Base-by-base conservation (phyloP, 768 basidiomycete genomes). In the Rhodotorula diobovata region DNA sequence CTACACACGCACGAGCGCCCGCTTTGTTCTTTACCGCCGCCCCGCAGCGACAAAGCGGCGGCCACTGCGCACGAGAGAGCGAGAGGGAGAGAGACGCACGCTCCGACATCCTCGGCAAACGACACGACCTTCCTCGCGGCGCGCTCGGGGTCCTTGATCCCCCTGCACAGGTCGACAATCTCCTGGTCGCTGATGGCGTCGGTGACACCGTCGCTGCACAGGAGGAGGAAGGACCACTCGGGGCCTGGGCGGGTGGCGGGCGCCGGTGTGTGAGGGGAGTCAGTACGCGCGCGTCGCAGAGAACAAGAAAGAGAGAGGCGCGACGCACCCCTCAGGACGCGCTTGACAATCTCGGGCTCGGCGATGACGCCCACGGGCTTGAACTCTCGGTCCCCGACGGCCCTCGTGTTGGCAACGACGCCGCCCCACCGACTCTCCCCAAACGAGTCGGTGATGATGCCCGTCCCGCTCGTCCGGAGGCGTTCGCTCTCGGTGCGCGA, bases 351-450 rank as follows among this genome's bases (percentile, higher is more conserved):
- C 53, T 71, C 75, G 25, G 76, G 77, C 51, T 78, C 77, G 35
- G 54, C 75, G 55, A 76, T 73, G 12, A 78, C 78, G 20, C 78
- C 78, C 21, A 77, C 39, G 41, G 59, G 46, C 63, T 73, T 78
- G 63, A 68, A 76, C 55, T 63, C 73, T 30, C 62, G 41, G 48
- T 76, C 75, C 11, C 76, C 86, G 77, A 77, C 90, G 89, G 91
- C 88, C 81, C 95, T 83, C 4, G 95, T 97, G 75, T 97, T 97
- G 41, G 88, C 90, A 45, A 98, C 83, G 8, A 88, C 91, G 23
- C 94, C 95, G 90, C 96, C 95, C 91, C 92, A 95, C 87, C 94
- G 84, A 41, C 88, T 86, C 83, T 98, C 94, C 14, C 95, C 94
- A 77, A 91, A 98, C 11, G 92, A 93, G 79, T 98, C 95, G 4